Conservation (phyloP, 1,284 basidiomycete genomes). For the Prillingera fragicola region DNA sequence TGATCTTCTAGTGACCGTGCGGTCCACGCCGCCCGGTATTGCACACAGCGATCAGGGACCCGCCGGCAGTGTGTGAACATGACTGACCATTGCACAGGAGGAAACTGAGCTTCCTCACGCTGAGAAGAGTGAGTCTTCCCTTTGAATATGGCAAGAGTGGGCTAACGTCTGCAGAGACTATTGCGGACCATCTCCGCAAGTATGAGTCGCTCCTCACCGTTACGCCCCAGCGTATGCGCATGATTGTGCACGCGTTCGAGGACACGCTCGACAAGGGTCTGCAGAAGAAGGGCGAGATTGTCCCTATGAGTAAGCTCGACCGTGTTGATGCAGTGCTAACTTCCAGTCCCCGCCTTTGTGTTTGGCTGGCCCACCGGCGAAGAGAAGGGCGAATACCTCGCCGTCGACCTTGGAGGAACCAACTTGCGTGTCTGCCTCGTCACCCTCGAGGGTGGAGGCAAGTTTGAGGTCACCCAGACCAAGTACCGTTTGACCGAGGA, state of each 20-base stretch:
- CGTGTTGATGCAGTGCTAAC: neutral
- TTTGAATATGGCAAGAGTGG: too few relatives aligned
- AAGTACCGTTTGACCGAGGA: conserved; percentile 97
- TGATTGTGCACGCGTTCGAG: conserved; percentile 94
- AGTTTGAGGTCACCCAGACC: conserved; percentile 96
- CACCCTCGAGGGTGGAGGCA: conserved; percentile 79
- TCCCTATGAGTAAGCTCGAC: conserved; percentile 74
- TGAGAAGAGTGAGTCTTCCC: conserved; percentile 41
- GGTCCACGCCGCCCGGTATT: too few relatives aligned
- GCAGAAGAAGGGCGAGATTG: conserved; percentile 73
- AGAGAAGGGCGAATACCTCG: conserved; percentile 85
- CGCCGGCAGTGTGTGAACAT: neutral
- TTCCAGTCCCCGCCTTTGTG: conserved; percentile 90
- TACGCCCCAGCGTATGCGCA: conserved; percentile 89
- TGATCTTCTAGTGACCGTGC: too few relatives aligned
- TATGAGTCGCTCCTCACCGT: conserved; percentile 74
- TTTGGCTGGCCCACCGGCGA: conserved; percentile 93
- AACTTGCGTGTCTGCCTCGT: conserved; percentile 98
- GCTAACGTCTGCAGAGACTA: conserved; percentile 47
- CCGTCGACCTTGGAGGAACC: conserved; percentile 92
- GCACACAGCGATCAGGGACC: too few relatives aligned
- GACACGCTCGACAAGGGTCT: conserved; percentile 84
- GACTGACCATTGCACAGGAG: conserved; percentile 30
- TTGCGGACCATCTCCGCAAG: conserved; percentile 82
- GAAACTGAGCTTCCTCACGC: conserved; percentile 47